phyloP scores from a whole-genome alignment of 768 basidiomycete species.

The Pisolithus albus region DNA sequence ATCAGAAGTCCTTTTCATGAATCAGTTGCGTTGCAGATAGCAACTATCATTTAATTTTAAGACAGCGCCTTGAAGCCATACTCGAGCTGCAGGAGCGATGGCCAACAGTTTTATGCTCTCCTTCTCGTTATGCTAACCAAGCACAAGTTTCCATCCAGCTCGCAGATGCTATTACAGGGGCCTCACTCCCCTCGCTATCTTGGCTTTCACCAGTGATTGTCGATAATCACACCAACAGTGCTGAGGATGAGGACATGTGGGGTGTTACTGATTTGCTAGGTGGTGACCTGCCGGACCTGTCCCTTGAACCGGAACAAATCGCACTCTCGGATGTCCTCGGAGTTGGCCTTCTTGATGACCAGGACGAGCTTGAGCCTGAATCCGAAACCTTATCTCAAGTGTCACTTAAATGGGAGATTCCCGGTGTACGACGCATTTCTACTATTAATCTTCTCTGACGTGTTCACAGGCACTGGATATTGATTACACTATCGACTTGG shows the following conservation, averaged over 20 bases:
- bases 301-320: background rate
- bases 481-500: background rate
- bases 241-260: background rate
- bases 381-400: background rate
- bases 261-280: background rate
- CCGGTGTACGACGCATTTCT: background rate
- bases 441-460: background rate
- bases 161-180: background rate
- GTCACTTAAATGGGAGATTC: background rate
- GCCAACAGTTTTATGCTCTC: conserved; percentile 14
- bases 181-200: background rate
- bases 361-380: background rate
- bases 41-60: background rate
- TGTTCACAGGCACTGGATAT: background rate
- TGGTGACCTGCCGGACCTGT: no score
- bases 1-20: background rate
- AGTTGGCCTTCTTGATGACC: background rate
- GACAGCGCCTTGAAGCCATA: conserved; percentile 4
- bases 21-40: background rate
- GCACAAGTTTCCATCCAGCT: conserved; percentile 2
- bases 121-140: conserved; percentile 4
- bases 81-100: conserved; percentile 13
- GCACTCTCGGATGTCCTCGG: background rate
- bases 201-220: background rate
- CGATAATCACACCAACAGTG: background rate